Percentiles rank a stretch among this genome's conserved stretches.
These are phyloP conservation scores for Aspergillus saccharolyticus DNA, from an alignment of 495 filamentous ascomycete species.

Conservation along the genomic window DNA sequence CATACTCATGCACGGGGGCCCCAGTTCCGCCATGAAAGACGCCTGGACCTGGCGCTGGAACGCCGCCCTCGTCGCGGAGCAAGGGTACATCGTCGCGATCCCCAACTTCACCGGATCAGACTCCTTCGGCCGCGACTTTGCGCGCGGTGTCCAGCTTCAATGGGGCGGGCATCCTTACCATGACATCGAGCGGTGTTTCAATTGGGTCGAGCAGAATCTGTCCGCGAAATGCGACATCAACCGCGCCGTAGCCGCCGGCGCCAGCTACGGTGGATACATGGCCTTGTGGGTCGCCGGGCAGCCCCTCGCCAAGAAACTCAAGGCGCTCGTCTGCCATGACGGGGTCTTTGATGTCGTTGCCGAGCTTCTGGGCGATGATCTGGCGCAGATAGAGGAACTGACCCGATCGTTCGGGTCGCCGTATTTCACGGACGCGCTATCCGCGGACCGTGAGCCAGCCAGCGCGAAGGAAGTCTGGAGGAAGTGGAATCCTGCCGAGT, in stretches of 20 bases:
- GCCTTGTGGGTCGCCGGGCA: neutral
- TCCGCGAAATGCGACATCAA: neutral
- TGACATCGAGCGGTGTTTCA: neutral
- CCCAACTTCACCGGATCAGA: constrained; percentile 3
- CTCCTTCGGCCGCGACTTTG: neutral
- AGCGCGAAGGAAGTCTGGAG: neutral
- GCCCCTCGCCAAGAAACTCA: neutral
- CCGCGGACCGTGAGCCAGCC: neutral
- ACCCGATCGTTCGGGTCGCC: constrained; percentile 1
- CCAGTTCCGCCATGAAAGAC: neutral
- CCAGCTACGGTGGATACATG: constrained; percentile 2
- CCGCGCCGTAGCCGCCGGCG: neutral
- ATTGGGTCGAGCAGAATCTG: neutral
- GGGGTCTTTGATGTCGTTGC: neutral
- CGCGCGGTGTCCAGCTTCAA: neutral
- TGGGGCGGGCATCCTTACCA: constrained; percentile 1
- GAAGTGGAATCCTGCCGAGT: neutral
- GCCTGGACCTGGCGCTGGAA: constrained; percentile 4
- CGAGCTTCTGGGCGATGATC: neutral
- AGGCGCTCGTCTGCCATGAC: neutral
- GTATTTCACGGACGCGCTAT: neutral
- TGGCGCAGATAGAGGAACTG: neutral
- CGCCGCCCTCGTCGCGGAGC: neutral
- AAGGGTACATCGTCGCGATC: constrained; percentile 2
- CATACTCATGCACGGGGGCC: constrained; percentile 1